Evolutionary conservation across 2,329 filamentous ascomycete species (phyloP), one percentile per base, ranked within the genome.

Genomic region (Colletotrichum plurivorum): DNA sequence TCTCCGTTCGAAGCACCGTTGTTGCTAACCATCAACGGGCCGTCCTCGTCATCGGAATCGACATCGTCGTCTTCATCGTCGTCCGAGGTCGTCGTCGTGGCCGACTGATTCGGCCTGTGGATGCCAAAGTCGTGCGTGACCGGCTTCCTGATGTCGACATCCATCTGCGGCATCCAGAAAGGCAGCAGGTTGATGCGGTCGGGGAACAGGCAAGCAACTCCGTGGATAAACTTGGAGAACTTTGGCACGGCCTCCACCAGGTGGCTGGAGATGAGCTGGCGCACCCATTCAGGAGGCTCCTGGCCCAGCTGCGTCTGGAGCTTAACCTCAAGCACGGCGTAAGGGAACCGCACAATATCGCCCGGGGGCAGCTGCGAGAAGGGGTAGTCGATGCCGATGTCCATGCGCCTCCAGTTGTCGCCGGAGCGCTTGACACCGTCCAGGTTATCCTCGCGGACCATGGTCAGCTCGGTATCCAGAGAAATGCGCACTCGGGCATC

Each of bases 151-250:
- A 99, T 99, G 77, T 99, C 96, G 25, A 97, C 90, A 73, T 97
- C 92, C 96, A 99, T 99, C 82, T 99, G 96, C 1, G 96, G 96
- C 85, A 95, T 93, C 96, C 96, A 99, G 85, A 94, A 99, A 0
- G 96, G 96, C 6, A 99, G 85, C 13, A 99, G 87, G 55, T 98
- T 86, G 80, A 99, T 99, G 63, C 93, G 90, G 52, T 91, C 88
- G 0, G 95, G 95, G 79, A 98, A 97, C 53, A 99, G 83, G 12
- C 90, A 93, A 10, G 95, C 95, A 2, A 92, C 94, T 68, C 96
- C 96, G 80, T 99, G 96, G 67, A 99, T 98, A 80, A 98, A 99
- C 83, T 99, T 99, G 77, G 94, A 98, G 82, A 98, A 99, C 78
- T 99, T 99, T 71, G 96, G 96, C 2, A 99, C 95, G n/a, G 96